Evolutionary conservation across 1,284 basidiomycete species (phyloP).

Genomic region (Neolentinus lepideus): DNA sequence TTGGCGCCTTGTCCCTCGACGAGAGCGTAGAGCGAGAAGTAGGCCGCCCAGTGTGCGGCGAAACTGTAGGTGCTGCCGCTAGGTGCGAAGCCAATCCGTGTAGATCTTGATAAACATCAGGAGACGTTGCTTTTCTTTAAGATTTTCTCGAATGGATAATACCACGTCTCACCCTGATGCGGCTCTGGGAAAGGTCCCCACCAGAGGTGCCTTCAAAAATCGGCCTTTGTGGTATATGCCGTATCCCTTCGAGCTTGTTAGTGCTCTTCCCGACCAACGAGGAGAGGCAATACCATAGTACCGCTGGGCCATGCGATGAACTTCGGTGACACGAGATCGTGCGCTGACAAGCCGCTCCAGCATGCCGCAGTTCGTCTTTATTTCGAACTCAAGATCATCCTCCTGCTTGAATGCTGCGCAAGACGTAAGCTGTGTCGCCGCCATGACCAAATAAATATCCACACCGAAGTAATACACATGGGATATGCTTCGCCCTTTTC

Average conservation of each 20-base stretch:
- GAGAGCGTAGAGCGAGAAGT: slow-evolving; percentile 11
- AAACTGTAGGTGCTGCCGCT: slow-evolving; percentile 13
- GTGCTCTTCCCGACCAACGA: too few species aligned
- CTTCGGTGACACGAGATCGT: slow-evolving; percentile 7
- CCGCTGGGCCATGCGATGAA: slow-evolving; percentile 12
- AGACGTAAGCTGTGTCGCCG: too few species aligned
- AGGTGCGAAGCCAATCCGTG: slow-evolving; percentile 11
- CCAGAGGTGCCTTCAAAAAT: slow-evolving; percentile 8
- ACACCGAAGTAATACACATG: slow-evolving; percentile 13
- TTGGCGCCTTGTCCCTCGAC: slow-evolving; percentile 12
- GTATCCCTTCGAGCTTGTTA: slow-evolving; percentile 2
- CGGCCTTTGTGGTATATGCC: slow-evolving; percentile 12
- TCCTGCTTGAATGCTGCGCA: slow-evolving; percentile 7
- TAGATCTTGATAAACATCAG: slow-evolving; percentile 8
- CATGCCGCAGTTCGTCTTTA: slow-evolving; percentile 11
- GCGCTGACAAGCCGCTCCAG: slow-evolving; percentile 10
- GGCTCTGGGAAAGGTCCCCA: slow-evolving; percentile 9
- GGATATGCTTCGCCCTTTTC: slow-evolving; percentile 8
- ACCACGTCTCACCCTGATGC: too few species aligned
- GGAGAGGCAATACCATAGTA: slow-evolving; percentile 3
- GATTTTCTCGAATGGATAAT: too few species aligned
- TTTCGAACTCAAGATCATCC: slow-evolving; percentile 7
- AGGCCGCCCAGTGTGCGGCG: slow-evolving; percentile 13
- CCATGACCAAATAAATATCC: too few species aligned
- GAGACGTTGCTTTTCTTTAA: slow-evolving; percentile 1